Conservation (phyloP, 441 rosid genomes). For the Erodium moschatum region DNA sequence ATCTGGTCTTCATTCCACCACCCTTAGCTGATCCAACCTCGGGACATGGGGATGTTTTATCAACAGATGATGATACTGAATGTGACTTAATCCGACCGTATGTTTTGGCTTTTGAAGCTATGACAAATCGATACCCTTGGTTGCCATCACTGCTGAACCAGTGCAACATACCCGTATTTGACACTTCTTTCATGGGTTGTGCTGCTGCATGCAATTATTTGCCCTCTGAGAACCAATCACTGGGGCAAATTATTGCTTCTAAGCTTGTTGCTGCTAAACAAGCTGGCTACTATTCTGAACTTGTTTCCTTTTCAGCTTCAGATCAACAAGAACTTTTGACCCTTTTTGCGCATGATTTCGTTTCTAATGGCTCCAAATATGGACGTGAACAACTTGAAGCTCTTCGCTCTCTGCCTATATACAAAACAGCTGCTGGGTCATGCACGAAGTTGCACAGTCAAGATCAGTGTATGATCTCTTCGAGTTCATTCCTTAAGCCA, state of each 20-base stretch:
- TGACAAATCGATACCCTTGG: conserved; percentile 65
- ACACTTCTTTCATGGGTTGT: conserved; percentile 65
- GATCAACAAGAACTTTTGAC: conserved; percentile 66
- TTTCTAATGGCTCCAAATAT: conserved; percentile 51
- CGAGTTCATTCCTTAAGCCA: conserved; percentile 83
- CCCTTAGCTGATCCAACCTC: conserved; percentile 31
- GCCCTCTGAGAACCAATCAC: conserved; percentile 57
- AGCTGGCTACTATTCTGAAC: conserved; percentile 71
- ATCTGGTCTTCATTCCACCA: conserved; percentile 78
- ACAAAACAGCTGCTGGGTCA: conserved; percentile 69
- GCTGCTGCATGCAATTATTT: conserved; percentile 63
- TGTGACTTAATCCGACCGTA: conserved; percentile 36
- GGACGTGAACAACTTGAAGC: conserved; percentile 68
- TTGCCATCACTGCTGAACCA: conserved; percentile 70
- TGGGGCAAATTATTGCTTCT: conserved; percentile 81
- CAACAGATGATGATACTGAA: conserved; percentile 34
- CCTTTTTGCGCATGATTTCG: conserved; percentile 77
- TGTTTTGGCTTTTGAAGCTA: conserved; percentile 48
- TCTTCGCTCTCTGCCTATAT: conserved; percentile 74
- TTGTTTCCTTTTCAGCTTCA: conserved; percentile 49
- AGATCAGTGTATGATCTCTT: conserved; percentile 65
- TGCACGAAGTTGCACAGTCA: conserved; percentile 49
- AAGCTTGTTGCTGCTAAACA: conserved; percentile 73
- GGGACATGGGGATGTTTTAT: conserved; percentile 28
- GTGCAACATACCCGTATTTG: conserved; percentile 78